These are phyloP conservation scores for Rauvolfia tetraphylla DNA, from an alignment of 257 asterid genomes.

Conservation along the genomic window DNA sequence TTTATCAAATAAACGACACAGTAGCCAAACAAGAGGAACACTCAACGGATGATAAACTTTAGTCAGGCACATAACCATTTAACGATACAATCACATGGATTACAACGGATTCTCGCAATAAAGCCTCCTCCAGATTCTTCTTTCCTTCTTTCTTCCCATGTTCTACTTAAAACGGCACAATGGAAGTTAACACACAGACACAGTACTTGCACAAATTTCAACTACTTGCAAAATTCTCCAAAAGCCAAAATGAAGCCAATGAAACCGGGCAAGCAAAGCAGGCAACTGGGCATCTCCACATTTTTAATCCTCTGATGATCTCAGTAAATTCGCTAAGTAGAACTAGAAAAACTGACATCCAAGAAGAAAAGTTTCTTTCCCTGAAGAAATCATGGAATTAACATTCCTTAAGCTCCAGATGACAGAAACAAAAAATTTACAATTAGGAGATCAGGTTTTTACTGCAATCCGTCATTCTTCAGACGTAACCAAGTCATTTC, in stretches of 20 bases:
- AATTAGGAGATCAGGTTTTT: not conserved
- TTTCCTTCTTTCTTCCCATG: no score
- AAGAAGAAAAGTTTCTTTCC: no score
- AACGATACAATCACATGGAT: conserved; percentile 1
- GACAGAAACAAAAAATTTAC: not conserved
- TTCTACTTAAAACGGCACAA: not conserved
- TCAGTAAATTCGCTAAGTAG: not conserved
- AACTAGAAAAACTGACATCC: not conserved
- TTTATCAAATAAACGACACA: not conserved
- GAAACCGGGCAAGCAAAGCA: not conserved
- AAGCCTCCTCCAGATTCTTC: not conserved
- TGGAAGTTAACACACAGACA: not conserved
- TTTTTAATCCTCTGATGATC: not conserved
- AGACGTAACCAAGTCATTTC: not conserved
- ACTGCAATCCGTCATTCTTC: not conserved
- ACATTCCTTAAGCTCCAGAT: not conserved
- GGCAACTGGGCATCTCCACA: not conserved
- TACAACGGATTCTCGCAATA: not conserved
- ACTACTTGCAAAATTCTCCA: not conserved
- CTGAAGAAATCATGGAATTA: not conserved
- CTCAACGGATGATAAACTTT: not conserved
- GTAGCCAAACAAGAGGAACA: no score
- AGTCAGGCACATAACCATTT: not conserved
- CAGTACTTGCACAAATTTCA: not conserved
- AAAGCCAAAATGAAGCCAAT: not conserved